These are phyloP conservation scores for Gloeopeniophorella convolvens DNA, from an alignment of 768 basidiomycete genomes.

Conservation along the genomic window DNA sequence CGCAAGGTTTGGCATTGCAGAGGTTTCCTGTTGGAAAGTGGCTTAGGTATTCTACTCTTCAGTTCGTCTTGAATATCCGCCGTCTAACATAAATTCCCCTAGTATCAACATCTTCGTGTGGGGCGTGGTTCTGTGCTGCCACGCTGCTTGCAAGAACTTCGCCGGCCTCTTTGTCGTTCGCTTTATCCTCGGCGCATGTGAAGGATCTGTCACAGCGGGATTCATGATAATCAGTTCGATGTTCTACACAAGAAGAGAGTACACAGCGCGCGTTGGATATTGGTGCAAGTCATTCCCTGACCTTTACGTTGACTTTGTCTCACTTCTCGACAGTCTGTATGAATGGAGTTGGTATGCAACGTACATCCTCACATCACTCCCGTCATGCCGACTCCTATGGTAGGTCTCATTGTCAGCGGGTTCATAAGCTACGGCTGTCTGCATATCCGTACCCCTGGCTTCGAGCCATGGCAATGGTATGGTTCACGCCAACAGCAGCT, in stretches of 20 bases:
- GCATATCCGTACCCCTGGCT: constrained; percentile 48
- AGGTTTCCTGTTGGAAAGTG: constrained; percentile 75
- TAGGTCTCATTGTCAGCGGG: constrained; percentile 67
- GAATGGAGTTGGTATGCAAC: constrained; percentile 56
- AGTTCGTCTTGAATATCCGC: background rate
- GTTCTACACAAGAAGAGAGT: constrained; percentile 71
- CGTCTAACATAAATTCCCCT: background rate
- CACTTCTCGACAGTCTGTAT: constrained; percentile 48
- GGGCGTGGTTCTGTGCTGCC: constrained; percentile 51
- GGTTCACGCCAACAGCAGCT: constrained; percentile 5
- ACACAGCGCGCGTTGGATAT: constrained; percentile 63
- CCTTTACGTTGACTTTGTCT: background rate
- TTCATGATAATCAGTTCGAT: constrained; percentile 73
- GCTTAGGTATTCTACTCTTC: constrained; percentile 51
- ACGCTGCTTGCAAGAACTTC: constrained; percentile 70
- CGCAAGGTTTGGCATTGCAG: constrained; percentile 66
- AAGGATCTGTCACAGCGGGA: constrained; percentile 65
- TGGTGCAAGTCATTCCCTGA: constrained; percentile 51
- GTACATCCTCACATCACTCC: background rate
- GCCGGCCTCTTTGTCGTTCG: constrained; percentile 56
- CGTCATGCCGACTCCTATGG: background rate
- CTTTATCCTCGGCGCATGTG: constrained; percentile 64
- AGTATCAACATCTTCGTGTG: constrained; percentile 65
- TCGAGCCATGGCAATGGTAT: constrained; percentile 75
- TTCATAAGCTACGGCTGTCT: constrained; percentile 62